Base-by-base conservation (phyloP, 208 protist species). In the Acanthamoeba healyi region DNA sequence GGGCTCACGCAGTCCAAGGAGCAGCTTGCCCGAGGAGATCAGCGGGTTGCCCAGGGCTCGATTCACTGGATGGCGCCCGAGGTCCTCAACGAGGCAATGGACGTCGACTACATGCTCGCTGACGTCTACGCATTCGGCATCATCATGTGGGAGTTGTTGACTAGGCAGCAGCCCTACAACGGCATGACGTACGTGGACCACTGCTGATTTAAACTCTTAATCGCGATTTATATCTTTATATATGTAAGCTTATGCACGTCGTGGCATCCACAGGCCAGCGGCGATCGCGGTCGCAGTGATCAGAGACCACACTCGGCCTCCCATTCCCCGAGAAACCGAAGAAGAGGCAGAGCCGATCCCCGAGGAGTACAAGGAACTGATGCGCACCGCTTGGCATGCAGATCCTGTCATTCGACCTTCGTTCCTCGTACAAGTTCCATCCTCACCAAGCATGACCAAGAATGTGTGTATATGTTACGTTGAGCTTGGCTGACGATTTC, bases 1-100 rank as follows among this genome's bases (percentile, higher is more conserved):
- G 86, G 86, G 4, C 56, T 92, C n/a, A 92, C 86, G 12, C 14
- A 44, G 44, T 92, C 46, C 46, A 92, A 74, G n/a, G 86, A 29
- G 3, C 54, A 92, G n/a, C 7, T 86, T 40, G 74, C 14, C 7
- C 14, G 32, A 51, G 44, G 44, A 86, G 44, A 58, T 86, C 49
- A 56, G 15, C 67, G 67, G 2, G 34, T 44, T 1, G 38, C 38
- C n/a, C 44, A 86, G 77, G 77, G 77, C 29, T 32, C 77, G 5
- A 29, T 86, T 5, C 77, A 86, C 12, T 86, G 77, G 77, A 9
- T 58, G n/a, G 77, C 77, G 3, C 77, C 77, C n/a, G 77, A 86
- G 26, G 44, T 86, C 7, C 46, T 86, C 2, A 9, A 86, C 10
- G 77, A 86, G 46, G 5, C 24, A 5, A 7, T 9, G 1, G 42